Evolutionary conservation across 805 yeast genomes (phyloP).

Genomic region (Cyberlindnera amylophila): DNA sequence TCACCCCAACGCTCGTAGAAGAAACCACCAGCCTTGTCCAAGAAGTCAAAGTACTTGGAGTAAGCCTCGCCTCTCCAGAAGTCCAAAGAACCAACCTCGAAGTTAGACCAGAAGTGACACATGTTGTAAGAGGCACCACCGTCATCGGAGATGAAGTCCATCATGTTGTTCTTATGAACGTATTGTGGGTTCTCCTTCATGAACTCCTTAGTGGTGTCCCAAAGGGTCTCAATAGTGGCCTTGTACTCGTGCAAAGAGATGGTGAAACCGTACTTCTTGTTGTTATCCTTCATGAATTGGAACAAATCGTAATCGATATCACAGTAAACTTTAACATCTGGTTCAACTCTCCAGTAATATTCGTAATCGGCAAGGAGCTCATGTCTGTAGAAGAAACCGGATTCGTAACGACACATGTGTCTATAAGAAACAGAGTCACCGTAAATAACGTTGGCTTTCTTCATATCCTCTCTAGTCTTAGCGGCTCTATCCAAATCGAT

Average conservation of each 20-base stretch:
- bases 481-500: constrained; percentile 53
- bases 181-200: constrained; percentile 41
- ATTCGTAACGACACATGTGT: constrained; percentile 57
- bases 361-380: constrained; percentile 55
- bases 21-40: constrained; percentile 74
- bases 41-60: constrained; percentile 53
- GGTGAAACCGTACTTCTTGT: constrained; percentile 65
- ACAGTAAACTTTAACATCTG: constrained; percentile 58
- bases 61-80: constrained; percentile 65
- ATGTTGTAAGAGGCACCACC: constrained; percentile 63
- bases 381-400: constrained; percentile 63
- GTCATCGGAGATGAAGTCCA: constrained; percentile 63
- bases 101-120: constrained; percentile 85
- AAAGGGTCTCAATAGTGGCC: constrained; percentile 60
- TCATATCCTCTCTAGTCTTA: constrained; percentile 42
- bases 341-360: constrained; percentile 79
- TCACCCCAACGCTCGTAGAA: constrained; percentile 92
- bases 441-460: constrained; percentile 45
- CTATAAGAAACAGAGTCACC: constrained; percentile 62
- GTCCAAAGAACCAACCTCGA: constrained; percentile 69
- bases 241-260: constrained; percentile 63
- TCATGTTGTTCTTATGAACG: constrained; percentile 45
- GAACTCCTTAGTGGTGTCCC: constrained; percentile 53
- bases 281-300: constrained; percentile 51
- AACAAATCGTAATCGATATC: constrained; percentile 66